Conservation (phyloP, 257 asterid species). For the Oldenlandia corymbosa region DNA sequence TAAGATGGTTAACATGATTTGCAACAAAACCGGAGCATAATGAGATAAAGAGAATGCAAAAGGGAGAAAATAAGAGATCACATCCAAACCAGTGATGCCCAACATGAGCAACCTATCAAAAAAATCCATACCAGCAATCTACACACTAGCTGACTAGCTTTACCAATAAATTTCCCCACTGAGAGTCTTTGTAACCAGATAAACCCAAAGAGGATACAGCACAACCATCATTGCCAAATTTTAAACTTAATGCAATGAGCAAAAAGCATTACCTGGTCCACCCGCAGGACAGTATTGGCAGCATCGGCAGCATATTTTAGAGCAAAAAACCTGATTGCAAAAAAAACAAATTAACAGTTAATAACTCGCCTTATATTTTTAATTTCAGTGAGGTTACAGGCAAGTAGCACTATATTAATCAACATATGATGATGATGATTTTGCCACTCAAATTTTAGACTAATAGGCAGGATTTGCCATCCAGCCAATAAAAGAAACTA, state of each 20-base stretch:
- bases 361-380: background rate
- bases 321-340: conserved; percentile 67
- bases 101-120: background rate
- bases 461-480: background rate
- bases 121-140: too few relatives aligned
- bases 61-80: background rate
- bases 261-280: conserved; percentile 74
- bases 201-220: background rate
- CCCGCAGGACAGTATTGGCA: conserved; percentile 86
- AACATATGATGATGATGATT: background rate
- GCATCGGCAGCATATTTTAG: conserved; percentile 96
- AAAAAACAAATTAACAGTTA: conserved; percentile 13
- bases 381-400: background rate
- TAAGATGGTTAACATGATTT: too few relatives aligned
- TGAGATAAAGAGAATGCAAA: background rate
- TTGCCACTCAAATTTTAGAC: background rate
- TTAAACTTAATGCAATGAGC: background rate
- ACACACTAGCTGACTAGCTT: too few relatives aligned
- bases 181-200: background rate
- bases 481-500: too few relatives aligned
- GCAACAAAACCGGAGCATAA: background rate
- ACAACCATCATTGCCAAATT: background rate
- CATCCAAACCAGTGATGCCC: background rate
- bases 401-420: background rate
- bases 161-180: background rate